Conservation (phyloP, 345 rosid genomes). For the Chamaenerion angustifolium region DNA sequence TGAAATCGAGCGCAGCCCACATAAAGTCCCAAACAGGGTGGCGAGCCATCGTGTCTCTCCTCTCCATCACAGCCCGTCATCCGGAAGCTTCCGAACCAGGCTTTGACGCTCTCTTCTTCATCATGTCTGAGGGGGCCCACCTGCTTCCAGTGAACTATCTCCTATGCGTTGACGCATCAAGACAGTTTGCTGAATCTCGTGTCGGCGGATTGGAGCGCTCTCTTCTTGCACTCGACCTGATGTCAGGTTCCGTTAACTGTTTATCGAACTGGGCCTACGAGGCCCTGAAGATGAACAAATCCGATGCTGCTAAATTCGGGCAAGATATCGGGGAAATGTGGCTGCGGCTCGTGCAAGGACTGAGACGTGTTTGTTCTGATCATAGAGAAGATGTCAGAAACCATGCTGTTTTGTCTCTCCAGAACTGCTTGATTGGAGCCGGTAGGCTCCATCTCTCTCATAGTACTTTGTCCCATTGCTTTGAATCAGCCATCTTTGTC, state of each 20-base stretch:
- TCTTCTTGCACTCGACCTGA: conserved; percentile 68
- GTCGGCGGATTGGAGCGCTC: conserved; percentile 92
- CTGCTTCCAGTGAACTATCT: conserved; percentile 69
- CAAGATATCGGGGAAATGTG: conserved; percentile 93
- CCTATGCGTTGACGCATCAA: conserved; percentile 70
- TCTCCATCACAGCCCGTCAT: conserved; percentile 85
- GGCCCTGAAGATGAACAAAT: conserved; percentile 66
- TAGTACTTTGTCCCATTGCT: conserved; percentile 71
- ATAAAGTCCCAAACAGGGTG: conserved; percentile 93
- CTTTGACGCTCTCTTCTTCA: conserved; percentile 67
- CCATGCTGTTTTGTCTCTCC: conserved; percentile 75
- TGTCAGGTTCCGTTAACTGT: conserved; percentile 73
- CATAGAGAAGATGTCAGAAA: conserved; percentile 95
- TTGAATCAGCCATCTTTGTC: conserved; percentile 72
- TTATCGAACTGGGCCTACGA: conserved; percentile 58
- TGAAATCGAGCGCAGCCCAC: conserved; percentile 87
- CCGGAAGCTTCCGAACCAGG: conserved; percentile 99
- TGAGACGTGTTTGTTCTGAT: conserved; percentile 91
- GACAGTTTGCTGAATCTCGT: conserved; percentile 98
- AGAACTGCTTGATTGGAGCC: conserved; percentile 71
- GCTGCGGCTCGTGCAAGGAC: conserved; percentile 89
- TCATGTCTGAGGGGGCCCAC: conserved; percentile 78
- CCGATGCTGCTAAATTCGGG: conserved; percentile 46
- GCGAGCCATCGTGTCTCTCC: conserved; percentile 80
- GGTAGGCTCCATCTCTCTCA: conserved; percentile 55